Base-by-base conservation (phyloP, 495 filamentous ascomycete species). In the Hypomontagnella monticulosa region DNA sequence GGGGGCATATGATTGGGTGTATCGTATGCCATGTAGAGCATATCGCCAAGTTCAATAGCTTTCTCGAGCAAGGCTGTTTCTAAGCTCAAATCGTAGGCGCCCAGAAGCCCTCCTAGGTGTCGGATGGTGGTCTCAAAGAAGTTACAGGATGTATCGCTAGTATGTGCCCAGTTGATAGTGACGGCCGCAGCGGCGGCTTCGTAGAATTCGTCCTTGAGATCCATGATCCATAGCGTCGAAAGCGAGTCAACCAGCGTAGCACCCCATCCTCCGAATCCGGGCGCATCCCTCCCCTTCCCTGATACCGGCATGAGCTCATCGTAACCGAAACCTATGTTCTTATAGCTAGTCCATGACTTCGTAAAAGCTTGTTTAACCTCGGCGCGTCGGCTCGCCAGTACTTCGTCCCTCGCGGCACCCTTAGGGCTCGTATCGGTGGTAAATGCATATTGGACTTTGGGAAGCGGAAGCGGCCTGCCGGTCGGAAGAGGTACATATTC, bases 141-240 rank as follows among this genome's bases (percentile, higher is more conserved):
- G 48, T 88, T 91, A 67, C 91, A 81, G 4, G 82, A 77, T 10
- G 70, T 60, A n/a, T 69, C 63, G 1, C 79, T 83, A 15, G 85
- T 89, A 4, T 85, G 89, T 0, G 88, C 91, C 71, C 97, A 99
- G 77, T 94, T 89, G 63, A 97, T 97, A 52, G 87, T 83, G 40
- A 83, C 81, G 9, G 93, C 85, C n/a, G 81, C 84, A 32, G 91
- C 85, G 23, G 92, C 87, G n/a, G 93, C 95, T 46, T 92, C 88
- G 44, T 91, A 83, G 72, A 98, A 99, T 37, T 97, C 92, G n/a
- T 91, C 83, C 76, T 88, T 87, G 75, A 97, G 69, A 10, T 84
- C 92, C 93, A 97, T 96, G 61, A 99, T 95, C 93, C 93, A 99
- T 9, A 99, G 79, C 0, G 93, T 94, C 74, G 97, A 93, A 53